A percentile compares a stretch with the other conserved stretches of the same genome.
Evolutionary conservation across 345 rosid species (phyloP).

Genomic region (Eutrema yunnanense): DNA sequence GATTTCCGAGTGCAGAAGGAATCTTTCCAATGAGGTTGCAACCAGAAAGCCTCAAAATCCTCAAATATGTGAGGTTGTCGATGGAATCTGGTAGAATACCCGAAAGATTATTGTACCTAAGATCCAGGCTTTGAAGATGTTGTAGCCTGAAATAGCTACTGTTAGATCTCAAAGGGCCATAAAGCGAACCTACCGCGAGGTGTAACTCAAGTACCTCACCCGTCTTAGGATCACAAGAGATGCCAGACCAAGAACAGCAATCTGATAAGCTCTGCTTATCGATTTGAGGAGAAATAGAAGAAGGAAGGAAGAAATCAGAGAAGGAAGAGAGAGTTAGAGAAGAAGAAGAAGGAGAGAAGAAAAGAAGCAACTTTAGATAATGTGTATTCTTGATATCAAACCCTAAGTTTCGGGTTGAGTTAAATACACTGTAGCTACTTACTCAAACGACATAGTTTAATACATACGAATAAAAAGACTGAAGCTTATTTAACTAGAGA

Average conservation of each 20-base stretch:
- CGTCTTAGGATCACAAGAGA: constrained; percentile 2
- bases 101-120: neutral
- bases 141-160: neutral
- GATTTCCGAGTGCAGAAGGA: constrained; percentile 19
- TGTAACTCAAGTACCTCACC: constrained; percentile 7
- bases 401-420: no score
- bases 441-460: no score
- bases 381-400: no score
- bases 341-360: no score
- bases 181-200: neutral
- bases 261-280: no score
- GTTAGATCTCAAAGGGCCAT: neutral
- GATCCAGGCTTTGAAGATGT: neutral
- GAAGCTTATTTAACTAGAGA: no score
- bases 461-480: no score
- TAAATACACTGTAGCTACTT: no score
- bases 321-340: no score
- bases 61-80: neutral
- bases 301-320: no score
- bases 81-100: constrained; percentile 26
- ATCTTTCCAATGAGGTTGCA: constrained; percentile 18
- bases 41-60: accelerated
- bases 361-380: no score
- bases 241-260: constrained; percentile 4
- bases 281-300: no score